Evolutionary conservation across 345 rosid species (phyloP), one percentile per base, ranked within the genome.

Genomic region (Capsella bursapastoris): DNA sequence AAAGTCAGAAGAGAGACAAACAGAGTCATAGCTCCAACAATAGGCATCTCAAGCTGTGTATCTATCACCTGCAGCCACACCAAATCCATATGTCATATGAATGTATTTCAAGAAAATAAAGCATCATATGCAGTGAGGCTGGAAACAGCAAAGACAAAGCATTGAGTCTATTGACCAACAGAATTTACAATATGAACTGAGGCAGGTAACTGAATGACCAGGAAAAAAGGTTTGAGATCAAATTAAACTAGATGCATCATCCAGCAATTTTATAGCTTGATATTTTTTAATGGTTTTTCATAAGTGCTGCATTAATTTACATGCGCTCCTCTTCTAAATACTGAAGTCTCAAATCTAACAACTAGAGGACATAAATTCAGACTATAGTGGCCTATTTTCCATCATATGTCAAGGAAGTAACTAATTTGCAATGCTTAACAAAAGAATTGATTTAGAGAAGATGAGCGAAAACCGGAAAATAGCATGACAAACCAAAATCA

Each of bases 1-100:
- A 93, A 93, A 16, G 90, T 89, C 55, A 90, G 92, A 78, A 93
- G 96, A 66, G 97, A 90, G 75, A 90, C 93, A 74, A 86, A 85
- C 79, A 90, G 80, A 70, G 90, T 80, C 83, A 90, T 85, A 71
- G 89, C 92, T 82, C 93, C 96, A 82, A 85, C 83, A 80, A 84
- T 78, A 29, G 96, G 97, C 96, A 93, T 89, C 76, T 93, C 96
- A 68, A 82, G 74, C 70, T 93, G 98, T 48, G 89, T 88, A 81
- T 90, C 97, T 70, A 88, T 83, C 76, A 93, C 93, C 98, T 93
- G 88, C 32, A 34, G 18, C 43, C 64, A 71, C 55, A 75, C 57
- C 57, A 71, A 77, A 31, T 71, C 61, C 32, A 40, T 10, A 37
- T 6, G 48, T 63, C 63, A 65, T 18, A 57, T 66, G 29, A 18